phyloP scores from a whole-genome alignment of 345 rosid genomes.

The Eucalyptus regnans region DNA sequence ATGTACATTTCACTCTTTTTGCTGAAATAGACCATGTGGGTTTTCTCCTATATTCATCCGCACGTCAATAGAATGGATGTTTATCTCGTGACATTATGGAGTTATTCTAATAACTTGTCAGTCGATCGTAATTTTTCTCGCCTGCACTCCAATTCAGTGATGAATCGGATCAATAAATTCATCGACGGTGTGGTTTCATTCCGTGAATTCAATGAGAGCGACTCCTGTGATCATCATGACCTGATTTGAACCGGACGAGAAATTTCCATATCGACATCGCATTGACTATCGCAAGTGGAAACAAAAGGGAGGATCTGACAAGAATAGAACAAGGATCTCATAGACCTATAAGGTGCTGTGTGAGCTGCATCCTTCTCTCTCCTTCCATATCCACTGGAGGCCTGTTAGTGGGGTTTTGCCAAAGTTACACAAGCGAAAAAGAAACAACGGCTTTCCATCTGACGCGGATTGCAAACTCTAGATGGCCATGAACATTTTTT shows the following conservation, averaged over 20 bases:
- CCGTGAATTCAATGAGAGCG: neutral
- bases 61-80: neutral
- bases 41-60: neutral
- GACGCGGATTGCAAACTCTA: neutral
- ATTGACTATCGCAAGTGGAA: neutral
- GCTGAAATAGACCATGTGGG: neutral
- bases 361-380: neutral
- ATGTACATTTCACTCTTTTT: neutral
- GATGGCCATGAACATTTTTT: neutral
- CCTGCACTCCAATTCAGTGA: neutral
- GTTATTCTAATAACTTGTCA: neutral
- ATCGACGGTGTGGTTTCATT: neutral
- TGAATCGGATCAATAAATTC: neutral
- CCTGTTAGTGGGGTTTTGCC: neutral
- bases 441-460: neutral
- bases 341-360: neutral
- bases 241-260: neutral
- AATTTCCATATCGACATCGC: neutral
- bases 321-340: neutral
- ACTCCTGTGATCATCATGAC: neutral
- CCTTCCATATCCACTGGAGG: neutral
- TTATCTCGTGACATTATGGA: neutral
- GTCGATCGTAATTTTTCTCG: neutral
- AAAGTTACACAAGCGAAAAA: neutral
- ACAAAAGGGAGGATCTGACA: neutral